phyloP scores from a whole-genome alignment of 345 rosid species.

The Brassica incana region DNA sequence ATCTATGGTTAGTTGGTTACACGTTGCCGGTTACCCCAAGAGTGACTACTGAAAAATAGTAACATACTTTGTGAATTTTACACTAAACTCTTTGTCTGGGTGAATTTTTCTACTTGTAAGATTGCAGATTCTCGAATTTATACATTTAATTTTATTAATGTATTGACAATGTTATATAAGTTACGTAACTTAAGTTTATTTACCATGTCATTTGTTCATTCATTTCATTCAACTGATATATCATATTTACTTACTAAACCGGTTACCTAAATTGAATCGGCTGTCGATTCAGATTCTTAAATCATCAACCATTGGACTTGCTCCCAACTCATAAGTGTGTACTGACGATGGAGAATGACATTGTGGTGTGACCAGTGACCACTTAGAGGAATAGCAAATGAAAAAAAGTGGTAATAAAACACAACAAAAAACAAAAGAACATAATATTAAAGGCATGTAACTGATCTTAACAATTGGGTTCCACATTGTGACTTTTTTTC shows the following conservation, averaged over 20 bases:
- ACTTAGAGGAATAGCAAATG: not conserved
- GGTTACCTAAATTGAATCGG: not conserved
- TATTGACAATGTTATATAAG: no score
- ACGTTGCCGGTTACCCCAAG: not conserved
- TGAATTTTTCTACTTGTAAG: not conserved
- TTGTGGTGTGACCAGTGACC: slow-evolving; percentile 8
- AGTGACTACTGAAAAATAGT: not conserved
- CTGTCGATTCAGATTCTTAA: not conserved
- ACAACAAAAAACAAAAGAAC: not conserved
- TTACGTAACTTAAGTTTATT: not conserved
- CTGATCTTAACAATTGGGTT: slow-evolving; percentile 6
- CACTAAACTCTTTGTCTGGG: not conserved
- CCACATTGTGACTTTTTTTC: slow-evolving; percentile 9
- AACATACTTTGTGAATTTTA: no score
- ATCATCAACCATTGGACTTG: not conserved
- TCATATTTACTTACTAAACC: not conserved
- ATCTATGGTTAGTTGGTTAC: not conserved
- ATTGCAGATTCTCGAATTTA: no score
- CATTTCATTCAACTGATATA: not conserved
- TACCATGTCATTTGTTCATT: not conserved
- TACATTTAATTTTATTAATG: no score
- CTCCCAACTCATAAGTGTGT: not conserved
- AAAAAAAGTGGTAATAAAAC: not conserved
- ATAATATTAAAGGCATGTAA: not conserved
- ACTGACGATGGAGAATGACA: slow-evolving; percentile 9